phyloP scores from a whole-genome alignment of 2,329 filamentous ascomycete genomes.

The Eurotiales sp. region DNA sequence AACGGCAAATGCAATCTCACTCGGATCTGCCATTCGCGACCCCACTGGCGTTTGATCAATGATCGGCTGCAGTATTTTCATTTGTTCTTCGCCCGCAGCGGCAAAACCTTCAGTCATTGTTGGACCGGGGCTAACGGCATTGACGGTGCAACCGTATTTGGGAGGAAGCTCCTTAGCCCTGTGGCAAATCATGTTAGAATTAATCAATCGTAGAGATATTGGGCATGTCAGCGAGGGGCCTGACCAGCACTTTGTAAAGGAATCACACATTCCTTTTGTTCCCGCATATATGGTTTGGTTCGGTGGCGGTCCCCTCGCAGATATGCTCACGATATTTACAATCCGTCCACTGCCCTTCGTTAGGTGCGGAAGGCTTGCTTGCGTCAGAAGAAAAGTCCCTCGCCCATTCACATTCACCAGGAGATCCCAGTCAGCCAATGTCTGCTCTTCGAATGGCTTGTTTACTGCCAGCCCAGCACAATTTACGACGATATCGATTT shows the following conservation, averaged over 20 bases:
- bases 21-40: constrained; percentile 40
- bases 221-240: background rate
- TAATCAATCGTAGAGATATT: background rate
- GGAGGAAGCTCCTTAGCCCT: constrained; percentile 42
- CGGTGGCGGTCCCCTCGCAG: constrained; percentile 30
- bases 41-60: constrained; percentile 45
- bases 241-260: constrained; percentile 44
- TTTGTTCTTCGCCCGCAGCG: constrained; percentile 36
- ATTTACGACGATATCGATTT: constrained; percentile 36
- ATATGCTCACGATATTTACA: constrained; percentile 43
- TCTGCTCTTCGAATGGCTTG: constrained; percentile 32
- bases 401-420: background rate
- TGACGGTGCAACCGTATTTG: constrained; percentile 47
- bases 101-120: constrained; percentile 38
- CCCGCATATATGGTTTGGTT: constrained; percentile 48
- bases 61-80: constrained; percentile 40
- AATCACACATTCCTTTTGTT: constrained; percentile 50
- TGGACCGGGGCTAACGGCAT: constrained; percentile 43
- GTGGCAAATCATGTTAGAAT: constrained; percentile 4
- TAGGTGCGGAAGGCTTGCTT: constrained; percentile 36
- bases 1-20: constrained; percentile 48
- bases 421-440: constrained; percentile 21
- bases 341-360: constrained; percentile 35
- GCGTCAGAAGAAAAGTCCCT: background rate
- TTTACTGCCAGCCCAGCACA: constrained; percentile 36